These are phyloP conservation scores for Triadica sebifera DNA, from an alignment of 345 rosid species.

Conservation along the genomic window DNA sequence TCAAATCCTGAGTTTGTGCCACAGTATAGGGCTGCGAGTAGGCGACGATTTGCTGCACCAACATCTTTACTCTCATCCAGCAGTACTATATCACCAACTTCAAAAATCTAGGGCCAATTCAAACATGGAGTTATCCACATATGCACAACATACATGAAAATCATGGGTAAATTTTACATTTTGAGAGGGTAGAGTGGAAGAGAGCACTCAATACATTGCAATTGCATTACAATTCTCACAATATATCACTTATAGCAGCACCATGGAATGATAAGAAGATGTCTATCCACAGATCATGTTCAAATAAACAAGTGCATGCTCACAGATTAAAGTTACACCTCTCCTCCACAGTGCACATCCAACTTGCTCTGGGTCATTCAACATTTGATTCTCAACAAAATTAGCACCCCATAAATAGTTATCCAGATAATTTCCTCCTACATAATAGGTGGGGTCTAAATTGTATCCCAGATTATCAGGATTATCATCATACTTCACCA, in stretches of 20 bases:
- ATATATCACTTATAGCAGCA: not conserved
- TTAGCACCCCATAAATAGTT: not conserved
- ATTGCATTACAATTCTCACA: not conserved
- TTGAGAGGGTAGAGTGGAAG: not conserved
- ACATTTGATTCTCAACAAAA: not conserved
- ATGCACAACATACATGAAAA: not conserved
- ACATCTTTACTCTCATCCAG: slow-evolving; percentile 74
- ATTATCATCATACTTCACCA: not conserved
- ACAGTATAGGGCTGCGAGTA: slow-evolving; percentile 73
- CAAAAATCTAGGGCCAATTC: slow-evolving; percentile 58
- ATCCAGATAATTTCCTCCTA: not conserved
- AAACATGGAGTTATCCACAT: slow-evolving; percentile 10
- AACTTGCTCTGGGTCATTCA: not conserved
- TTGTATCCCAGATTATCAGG: not conserved
- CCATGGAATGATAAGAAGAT: not conserved
- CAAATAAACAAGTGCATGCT: not conserved
- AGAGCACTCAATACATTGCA: not conserved
- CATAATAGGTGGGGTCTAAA: not conserved
- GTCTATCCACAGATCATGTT: not conserved
- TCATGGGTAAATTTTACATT: not conserved
- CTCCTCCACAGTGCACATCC: not conserved
- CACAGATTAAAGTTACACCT: not conserved
- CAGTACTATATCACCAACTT: slow-evolving; percentile 66
- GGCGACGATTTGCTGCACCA: slow-evolving; percentile 73
- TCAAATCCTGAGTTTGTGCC: slow-evolving; percentile 95